Conservation (phyloP, 2,329 filamentous ascomycete species). For the Cladophialophora immunda region DNA sequence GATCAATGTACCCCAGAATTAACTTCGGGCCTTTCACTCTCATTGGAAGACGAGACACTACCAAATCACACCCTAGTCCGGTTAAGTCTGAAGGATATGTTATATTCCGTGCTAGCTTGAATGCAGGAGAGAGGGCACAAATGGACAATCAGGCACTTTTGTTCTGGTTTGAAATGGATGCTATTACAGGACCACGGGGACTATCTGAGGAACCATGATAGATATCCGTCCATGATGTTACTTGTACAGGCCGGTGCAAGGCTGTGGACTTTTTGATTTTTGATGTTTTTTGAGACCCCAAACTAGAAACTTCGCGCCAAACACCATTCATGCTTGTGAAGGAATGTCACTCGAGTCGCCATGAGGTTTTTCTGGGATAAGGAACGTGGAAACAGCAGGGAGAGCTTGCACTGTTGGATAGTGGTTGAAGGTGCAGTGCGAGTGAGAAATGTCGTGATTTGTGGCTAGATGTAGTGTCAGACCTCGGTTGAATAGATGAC, state of each 20-base stretch:
- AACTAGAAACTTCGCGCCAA: background rate
- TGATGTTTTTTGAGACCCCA: background rate
- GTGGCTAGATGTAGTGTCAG: background rate
- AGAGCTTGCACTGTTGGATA: background rate
- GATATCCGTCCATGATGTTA: background rate
- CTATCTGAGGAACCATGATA: background rate
- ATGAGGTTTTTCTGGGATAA: background rate
- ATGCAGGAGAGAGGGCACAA: background rate
- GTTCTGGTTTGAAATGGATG: background rate
- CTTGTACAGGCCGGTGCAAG: background rate
- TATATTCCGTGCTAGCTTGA: no score
- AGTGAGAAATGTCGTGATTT: background rate
- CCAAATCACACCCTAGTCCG: no score
- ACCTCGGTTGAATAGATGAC: background rate
- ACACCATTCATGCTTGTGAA: background rate
- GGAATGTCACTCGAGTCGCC: background rate
- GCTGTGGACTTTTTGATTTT: background rate
- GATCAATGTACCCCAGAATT: no score
- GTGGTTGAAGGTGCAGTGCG: background rate
- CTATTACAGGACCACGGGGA: constrained; percentile 1
- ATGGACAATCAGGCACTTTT: background rate
- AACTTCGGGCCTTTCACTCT: no score
- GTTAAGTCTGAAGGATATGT: no score
- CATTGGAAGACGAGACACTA: no score
- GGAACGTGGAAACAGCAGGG: background rate